These are phyloP conservation scores for Debaryomyces prosopidis DNA, from an alignment of 805 yeast species.

Conservation along the genomic window DNA sequence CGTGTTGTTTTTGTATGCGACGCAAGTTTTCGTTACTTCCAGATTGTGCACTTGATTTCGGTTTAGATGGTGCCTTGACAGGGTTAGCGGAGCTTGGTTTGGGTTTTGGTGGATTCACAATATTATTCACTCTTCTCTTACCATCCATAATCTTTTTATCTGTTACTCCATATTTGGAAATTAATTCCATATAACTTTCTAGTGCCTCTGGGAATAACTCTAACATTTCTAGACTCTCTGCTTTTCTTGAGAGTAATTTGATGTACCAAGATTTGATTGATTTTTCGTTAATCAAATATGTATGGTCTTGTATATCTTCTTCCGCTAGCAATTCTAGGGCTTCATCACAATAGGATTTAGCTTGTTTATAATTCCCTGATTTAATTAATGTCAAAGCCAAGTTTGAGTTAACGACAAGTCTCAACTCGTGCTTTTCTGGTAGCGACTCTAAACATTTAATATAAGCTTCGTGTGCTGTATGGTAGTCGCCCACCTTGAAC, in stretches of 20 bases:
- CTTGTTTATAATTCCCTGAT: slow-evolving; percentile 65
- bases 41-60: background rate
- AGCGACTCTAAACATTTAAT: slow-evolving; percentile 48
- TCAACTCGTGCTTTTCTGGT: slow-evolving; percentile 63
- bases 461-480: slow-evolving; percentile 62
- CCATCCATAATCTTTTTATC: slow-evolving; percentile 73
- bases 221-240: slow-evolving; percentile 80
- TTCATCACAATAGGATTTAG: slow-evolving; percentile 45
- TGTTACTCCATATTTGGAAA: slow-evolving; percentile 63
- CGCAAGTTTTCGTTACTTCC: slow-evolving; percentile 28
- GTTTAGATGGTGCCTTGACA: slow-evolving; percentile 10
- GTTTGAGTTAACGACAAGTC: slow-evolving; percentile 73
- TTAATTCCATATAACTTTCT: slow-evolving; percentile 56
- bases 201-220: slow-evolving; percentile 72
- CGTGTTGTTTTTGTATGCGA: slow-evolving; percentile 50
- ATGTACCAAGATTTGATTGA: slow-evolving; percentile 68
- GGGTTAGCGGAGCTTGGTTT: slow-evolving; percentile 10
- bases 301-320: slow-evolving; percentile 23
- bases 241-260: slow-evolving; percentile 67
- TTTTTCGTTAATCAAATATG: slow-evolving; percentile 46
- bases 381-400: slow-evolving; percentile 60
- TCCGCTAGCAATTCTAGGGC: slow-evolving; percentile 43
- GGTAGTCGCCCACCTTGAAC: slow-evolving; percentile 82
- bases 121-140: slow-evolving; percentile 71
- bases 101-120: slow-evolving; percentile 51